Percentiles rank a stretch among this genome's conserved stretches.
These are phyloP conservation scores for Erythrophleum fordii DNA, from an alignment of 306 rosid genomes.

Conservation along the genomic window DNA sequence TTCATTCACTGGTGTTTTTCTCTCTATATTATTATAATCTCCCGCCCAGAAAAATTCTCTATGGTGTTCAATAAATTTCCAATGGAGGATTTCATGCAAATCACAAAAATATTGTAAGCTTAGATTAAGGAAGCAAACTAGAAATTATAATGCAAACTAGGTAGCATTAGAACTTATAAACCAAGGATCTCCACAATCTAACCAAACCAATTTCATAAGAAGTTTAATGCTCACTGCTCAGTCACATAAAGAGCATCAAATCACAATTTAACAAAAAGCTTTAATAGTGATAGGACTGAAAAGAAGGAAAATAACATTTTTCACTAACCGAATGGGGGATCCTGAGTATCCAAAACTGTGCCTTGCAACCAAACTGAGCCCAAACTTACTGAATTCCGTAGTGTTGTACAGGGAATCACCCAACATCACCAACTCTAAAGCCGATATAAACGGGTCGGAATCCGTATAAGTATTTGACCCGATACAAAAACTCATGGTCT, in stretches of 20 bases:
- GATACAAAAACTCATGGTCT: constrained; percentile 67
- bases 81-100: not conserved
- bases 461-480: constrained; percentile 74
- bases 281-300: not conserved
- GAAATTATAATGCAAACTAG: not conserved
- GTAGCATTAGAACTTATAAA: not conserved
- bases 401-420: constrained; percentile 67
- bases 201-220: not conserved
- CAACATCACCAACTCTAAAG: constrained; percentile 71
- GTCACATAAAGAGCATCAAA: not conserved
- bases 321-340: constrained; percentile 60
- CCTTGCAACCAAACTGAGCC: constrained; percentile 64
- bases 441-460: constrained; percentile 89
- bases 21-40: constrained; percentile 8
- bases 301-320: not conserved
- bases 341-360: constrained; percentile 72
- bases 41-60: not conserved
- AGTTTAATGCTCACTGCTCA: not conserved
- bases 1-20: not conserved
- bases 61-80: not conserved
- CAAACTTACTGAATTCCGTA: constrained; percentile 59
- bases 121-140: not conserved
- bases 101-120: not conserved
- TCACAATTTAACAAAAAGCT: not conserved
- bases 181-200: constrained; percentile 5